Base-by-base conservation (phyloP, 768 basidiomycete species). In the Peribolospora baueri region DNA sequence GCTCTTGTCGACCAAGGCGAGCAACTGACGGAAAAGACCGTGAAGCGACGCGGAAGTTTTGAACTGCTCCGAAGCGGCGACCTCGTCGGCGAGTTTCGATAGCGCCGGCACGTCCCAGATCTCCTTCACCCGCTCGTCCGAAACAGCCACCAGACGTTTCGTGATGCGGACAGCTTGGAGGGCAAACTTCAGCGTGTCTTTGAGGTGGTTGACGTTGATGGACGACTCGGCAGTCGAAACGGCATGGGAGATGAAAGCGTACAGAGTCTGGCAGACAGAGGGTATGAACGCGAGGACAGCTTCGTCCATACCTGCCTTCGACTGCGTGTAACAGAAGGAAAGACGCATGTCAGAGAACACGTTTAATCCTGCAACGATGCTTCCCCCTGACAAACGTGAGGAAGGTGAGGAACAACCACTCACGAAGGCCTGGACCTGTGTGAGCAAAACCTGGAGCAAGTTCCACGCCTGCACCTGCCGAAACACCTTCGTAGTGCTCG, bases 391-490 rank as follows among this genome's bases (percentile, higher is more conserved):
- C 40, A 13, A 36, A 6, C 46, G 36, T 43, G 9, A 11, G 42
- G n/a, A 43, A 49, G 36, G 47, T 8, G 37, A 58, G 37, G 54
- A 13, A 13, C 8, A 7, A 45, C 36, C 6, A 67, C 56, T 38
- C 14, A 57, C 55, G 46, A 71, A 62, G 1, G 68, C 64, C 14
- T 75, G 70, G 7, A 78, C 64, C 52, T 77, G 75, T 53, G 67
- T 73, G 48, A 82, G 59, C 11, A 90, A 69, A 7, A 72, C 65
- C 53, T 81, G 75, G 25, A 90, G 64, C 43, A 91, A 72, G 39
- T 77, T 74, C 65, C 82, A 77, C 3, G 73, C 76, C 64, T 88
- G 84, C 45, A 71, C 72, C 65, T 75, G 77, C 52, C 88, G 74
- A 64, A 82, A 88, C 1, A 70, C 65, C 62, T 90, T 91, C 60